These are phyloP conservation scores for Verticillium nubilum DNA, from an alignment of 2,329 filamentous ascomycete species.

Conservation along the genomic window DNA sequence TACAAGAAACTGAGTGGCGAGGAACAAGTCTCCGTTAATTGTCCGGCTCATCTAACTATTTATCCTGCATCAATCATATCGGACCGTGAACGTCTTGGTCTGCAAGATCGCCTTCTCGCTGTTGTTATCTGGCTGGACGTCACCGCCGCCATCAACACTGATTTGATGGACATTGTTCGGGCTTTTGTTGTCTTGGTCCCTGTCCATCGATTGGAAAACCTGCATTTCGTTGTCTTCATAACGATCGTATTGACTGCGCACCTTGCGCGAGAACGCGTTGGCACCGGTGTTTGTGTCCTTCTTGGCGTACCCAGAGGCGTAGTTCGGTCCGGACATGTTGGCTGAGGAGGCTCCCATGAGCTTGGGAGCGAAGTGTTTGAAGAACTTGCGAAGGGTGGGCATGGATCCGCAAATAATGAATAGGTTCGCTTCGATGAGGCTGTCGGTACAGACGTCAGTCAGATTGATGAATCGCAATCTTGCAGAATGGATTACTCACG, in stretches of 20 bases:
- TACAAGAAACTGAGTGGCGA: no score
- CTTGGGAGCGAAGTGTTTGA: constrained; percentile 27
- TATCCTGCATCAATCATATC: neutral
- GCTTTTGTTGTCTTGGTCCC: constrained; percentile 4
- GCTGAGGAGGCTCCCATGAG: constrained; percentile 16
- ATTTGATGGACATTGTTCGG: constrained; percentile 4
- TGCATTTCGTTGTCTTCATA: constrained; percentile 9
- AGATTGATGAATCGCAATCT: neutral
- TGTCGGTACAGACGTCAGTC: neutral
- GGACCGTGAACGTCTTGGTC: constrained; percentile 16
- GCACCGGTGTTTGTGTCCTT: neutral
- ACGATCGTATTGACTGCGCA: constrained; percentile 5
- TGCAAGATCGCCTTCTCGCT: constrained; percentile 19
- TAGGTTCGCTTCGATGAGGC: constrained; percentile 31
- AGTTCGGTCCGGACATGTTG: neutral
- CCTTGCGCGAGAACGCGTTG: neutral
- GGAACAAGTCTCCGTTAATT: no score
- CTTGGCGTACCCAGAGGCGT: neutral
- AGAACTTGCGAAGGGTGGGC: constrained; percentile 32
- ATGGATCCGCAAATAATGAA: constrained; percentile 34
- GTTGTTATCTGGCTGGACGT: constrained; percentile 13
- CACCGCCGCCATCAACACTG: constrained; percentile 1
- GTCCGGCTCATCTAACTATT: neutral
- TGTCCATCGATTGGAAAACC: constrained; percentile 1
- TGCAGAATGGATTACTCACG: neutral